Evolutionary conservation across 768 basidiomycete species (phyloP).

Genomic region (Lactarius evosmus): DNA sequence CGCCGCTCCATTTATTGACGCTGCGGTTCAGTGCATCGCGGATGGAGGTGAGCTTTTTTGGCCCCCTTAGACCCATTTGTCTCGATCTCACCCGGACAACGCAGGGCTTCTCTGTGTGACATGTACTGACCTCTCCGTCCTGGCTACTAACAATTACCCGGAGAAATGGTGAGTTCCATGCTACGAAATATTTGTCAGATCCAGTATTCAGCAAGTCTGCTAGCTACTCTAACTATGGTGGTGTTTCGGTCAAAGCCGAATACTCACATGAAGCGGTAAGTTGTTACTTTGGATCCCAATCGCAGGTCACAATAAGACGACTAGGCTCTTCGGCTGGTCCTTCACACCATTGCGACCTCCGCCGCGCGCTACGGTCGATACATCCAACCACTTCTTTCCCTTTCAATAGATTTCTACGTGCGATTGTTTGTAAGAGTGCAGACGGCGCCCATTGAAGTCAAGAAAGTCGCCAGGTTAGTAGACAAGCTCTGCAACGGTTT

Average conservation of each 20-base stretch:
- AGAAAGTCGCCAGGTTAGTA: conserved; percentile 71
- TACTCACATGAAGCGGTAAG: conserved; percentile 91
- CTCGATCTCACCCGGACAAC: not conserved
- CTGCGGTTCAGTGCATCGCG: conserved; percentile 81
- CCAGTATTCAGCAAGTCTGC: not conserved
- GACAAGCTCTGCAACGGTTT: not conserved
- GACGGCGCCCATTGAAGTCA: conserved; percentile 76
- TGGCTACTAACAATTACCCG: conserved; percentile 90
- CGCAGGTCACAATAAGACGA: conserved; percentile 11
- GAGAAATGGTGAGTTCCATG: conserved; percentile 80
- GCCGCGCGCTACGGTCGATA: conserved; percentile 91
- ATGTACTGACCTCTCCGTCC: conserved; percentile 92
- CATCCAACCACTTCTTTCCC: conserved; percentile 81
- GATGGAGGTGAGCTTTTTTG: conserved; percentile 65
- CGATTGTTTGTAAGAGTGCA: conserved; percentile 83
- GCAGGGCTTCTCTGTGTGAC: conserved; percentile 90
- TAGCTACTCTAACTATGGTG: conserved; percentile 95
- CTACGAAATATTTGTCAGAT: not conserved
- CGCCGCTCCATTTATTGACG: conserved; percentile 94
- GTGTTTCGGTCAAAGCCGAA: conserved; percentile 85
- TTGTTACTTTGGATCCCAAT: conserved; percentile 6
- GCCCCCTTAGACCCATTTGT: not conserved
- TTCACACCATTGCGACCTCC: conserved; percentile 79
- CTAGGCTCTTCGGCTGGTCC: conserved; percentile 87
- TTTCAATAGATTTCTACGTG: conserved; percentile 98